Base-by-base conservation (phyloP, 257 asterid species). In the Osmanthus fragrans region DNA sequence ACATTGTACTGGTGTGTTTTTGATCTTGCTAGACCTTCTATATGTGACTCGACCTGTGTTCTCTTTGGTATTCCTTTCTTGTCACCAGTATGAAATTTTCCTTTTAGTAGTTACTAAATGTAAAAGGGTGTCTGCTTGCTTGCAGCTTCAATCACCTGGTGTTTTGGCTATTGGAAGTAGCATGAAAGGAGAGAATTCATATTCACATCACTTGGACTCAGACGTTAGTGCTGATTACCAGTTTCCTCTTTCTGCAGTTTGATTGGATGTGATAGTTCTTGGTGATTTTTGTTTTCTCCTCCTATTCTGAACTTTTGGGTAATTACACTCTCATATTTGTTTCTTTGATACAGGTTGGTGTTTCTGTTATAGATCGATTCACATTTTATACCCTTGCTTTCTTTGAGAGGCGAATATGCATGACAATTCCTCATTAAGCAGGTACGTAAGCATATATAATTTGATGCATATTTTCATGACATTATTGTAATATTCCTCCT, bases 141-240 rank as follows among this genome's bases (percentile, higher is more conserved):
- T 80, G 80, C 88, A 96, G 99, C 99, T 96, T 84, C 94, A 88
- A 82, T 96, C 99, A 25, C 97, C 97, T 70, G 98, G 97, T 81
- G 97, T 96, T 82, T 84, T 96, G 93, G 90, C 98, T 42, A 87
- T 93, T 85, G 99, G 99, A 84, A 96, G 99, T 87, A 96, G 98
- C 92, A 88, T 80, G 89, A 96, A 96, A 88, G 99, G 99, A 90
- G 63, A 63, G 81, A 65, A 36, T 83, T 96, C 99, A n/a, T 96
- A 96, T 81, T 96, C 97, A 1, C 98, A 96, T 82, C 97, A 93
- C 51, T 42, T 93, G 85, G 98, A 93, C 83, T 85, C 96, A 74
- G 96, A 93, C 86, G 99, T 96, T 88, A 89, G 97, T 85, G 2
- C 19, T 34, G 63, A 29, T 45, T 74, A 40, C 39, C 73, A 19